Percentiles rank a stretch among this genome's conserved stretches.
Evolutionary conservation across 2,329 filamentous ascomycete genomes (phyloP).

Genomic region (Penicillium sp.): DNA sequence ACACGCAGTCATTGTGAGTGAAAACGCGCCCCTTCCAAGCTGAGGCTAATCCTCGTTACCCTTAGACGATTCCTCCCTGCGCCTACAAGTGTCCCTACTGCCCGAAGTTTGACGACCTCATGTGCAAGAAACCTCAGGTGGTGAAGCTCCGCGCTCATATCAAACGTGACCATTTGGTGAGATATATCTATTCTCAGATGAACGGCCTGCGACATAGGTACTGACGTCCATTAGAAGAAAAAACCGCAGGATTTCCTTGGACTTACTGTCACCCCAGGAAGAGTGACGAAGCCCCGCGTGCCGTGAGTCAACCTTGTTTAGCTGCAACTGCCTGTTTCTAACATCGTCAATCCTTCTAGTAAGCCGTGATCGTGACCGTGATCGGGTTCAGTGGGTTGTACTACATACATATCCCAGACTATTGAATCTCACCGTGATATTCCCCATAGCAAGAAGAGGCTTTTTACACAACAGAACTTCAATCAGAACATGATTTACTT

Average conservation of each 20-base stretch:
- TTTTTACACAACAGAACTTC: neutral
- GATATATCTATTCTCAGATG: neutral
- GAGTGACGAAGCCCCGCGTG: neutral
- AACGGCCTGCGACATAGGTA: neutral
- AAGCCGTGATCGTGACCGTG: rapidly evolving
- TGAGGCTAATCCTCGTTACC: neutral
- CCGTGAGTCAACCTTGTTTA: neutral
- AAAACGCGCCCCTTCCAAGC: neutral
- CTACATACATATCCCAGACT: neutral
- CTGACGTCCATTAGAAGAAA: neutral
- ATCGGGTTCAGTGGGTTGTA: too few relatives aligned
- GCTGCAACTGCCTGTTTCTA: neutral
- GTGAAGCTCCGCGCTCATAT: neutral
- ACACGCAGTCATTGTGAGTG: neutral
- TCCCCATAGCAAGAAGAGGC: too few relatives aligned
- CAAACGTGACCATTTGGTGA: neutral
- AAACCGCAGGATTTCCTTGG: neutral
- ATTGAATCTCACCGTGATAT: neutral
- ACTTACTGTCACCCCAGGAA: neutral
- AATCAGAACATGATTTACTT: neutral
- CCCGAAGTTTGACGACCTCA: neutral
- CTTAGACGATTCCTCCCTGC: neutral
- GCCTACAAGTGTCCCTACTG: neutral
- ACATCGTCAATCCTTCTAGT: neutral
- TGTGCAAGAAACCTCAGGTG: neutral